Evolutionary conservation across 2,329 filamentous ascomycete species (phyloP).

Genomic region (Ophiognomonia clavigignenti-juglandacearum): DNA sequence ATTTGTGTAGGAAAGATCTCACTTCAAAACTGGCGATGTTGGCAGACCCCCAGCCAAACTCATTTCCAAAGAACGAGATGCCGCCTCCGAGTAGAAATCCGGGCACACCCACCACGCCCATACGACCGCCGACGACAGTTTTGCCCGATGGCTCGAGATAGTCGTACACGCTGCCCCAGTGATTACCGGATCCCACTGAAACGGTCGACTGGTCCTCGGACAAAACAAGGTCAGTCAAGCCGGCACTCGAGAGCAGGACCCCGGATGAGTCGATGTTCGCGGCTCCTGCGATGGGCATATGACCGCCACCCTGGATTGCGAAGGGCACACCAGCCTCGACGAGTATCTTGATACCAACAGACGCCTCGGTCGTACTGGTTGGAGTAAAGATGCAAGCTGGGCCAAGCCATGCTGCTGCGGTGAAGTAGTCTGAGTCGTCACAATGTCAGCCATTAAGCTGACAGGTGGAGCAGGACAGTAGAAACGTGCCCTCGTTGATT

Average conservation of each 20-base stretch:
- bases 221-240: conserved; percentile 25
- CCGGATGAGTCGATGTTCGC: conserved; percentile 23
- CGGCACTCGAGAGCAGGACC: conserved; percentile 32
- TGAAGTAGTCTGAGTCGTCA: neutral
- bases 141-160: conserved; percentile 21
- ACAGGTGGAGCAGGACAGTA: neutral
- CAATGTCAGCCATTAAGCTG: neutral
- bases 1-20: neutral
- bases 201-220: conserved; percentile 24
- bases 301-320: conserved; percentile 24
- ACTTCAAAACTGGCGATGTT: neutral
- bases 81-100: conserved; percentile 28
- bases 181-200: conserved; percentile 26
- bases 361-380: conserved; percentile 9
- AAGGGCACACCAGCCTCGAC: conserved; percentile 19
- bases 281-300: conserved; percentile 22
- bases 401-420: conserved; percentile 5
- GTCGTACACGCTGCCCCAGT: conserved; percentile 27
- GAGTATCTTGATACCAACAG: conserved; percentile 19
- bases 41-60: conserved; percentile 17
- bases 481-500: neutral
- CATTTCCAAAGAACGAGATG: conserved; percentile 28
- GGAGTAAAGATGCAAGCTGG: conserved; percentile 25
- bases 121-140: conserved; percentile 23
- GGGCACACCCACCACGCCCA: conserved; percentile 25